Conservation (phyloP, 768 basidiomycete genomes). For the Hypsizygus marmoreus region DNA sequence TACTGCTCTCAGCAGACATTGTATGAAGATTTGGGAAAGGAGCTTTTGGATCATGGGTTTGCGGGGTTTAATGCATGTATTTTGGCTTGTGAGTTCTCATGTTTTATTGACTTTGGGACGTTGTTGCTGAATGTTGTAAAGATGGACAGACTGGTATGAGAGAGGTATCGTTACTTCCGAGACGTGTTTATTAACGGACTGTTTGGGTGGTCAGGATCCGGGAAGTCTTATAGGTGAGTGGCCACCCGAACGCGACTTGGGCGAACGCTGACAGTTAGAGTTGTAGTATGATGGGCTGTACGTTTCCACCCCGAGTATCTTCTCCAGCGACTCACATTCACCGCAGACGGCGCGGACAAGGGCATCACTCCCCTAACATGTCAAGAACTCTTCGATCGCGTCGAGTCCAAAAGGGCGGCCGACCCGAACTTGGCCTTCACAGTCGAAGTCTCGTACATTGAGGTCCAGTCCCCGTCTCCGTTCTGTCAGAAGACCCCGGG, state of each 20-base stretch:
- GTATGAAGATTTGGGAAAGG: conserved; percentile 92
- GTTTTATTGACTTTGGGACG: neutral
- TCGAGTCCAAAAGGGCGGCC: conserved; percentile 58
- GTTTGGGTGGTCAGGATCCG: conserved; percentile 65
- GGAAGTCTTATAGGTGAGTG: conserved; percentile 87
- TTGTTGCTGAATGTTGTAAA: conserved; percentile 20
- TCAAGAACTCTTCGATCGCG: conserved; percentile 86
- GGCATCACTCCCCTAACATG: conserved; percentile 98
- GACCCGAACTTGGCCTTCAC: conserved; percentile 79
- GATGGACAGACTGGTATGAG: conserved; percentile 85
- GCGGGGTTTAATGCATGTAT: conserved; percentile 98
- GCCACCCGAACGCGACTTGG: neutral
- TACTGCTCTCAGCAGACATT: conserved; percentile 96
- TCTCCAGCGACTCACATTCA: conserved; percentile 2
- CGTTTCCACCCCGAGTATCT: conserved; percentile 34
- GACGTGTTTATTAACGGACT: conserved; percentile 6
- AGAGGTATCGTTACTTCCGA: neutral
- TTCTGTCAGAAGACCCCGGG: neutral
- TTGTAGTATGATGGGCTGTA: conserved; percentile 92
- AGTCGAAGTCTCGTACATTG: conserved; percentile 98
- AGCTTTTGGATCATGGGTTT: conserved; percentile 94
- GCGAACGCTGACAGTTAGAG: conserved; percentile 8
- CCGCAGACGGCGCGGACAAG: conserved; percentile 89
- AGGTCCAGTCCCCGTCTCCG: conserved; percentile 47
- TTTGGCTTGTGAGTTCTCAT: conserved; percentile 82